These are phyloP conservation scores for Williopsis jadinii DNA, from an alignment of 1,139 yeast genomes.

Conservation along the genomic window DNA sequence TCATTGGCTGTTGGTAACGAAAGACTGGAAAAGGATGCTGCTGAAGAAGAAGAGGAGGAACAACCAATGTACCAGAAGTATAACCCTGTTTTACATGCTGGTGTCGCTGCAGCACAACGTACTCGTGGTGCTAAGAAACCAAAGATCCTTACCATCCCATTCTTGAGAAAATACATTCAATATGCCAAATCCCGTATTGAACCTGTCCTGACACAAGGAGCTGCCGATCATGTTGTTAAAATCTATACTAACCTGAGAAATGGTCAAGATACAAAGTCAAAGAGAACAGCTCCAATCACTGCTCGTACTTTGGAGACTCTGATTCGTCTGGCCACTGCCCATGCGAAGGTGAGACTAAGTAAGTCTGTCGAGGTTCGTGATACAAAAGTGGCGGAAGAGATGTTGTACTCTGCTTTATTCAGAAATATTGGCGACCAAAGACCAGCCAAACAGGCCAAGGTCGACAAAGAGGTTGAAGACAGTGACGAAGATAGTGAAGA, in stretches of 20 bases:
- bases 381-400: slow-evolving; percentile 80
- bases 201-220: slow-evolving; percentile 75
- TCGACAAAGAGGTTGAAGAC: slow-evolving; percentile 19
- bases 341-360: slow-evolving; percentile 88
- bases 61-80: slow-evolving; percentile 69
- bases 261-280: slow-evolving; percentile 64
- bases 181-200: slow-evolving; percentile 85
- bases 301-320: slow-evolving; percentile 97
- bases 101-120: slow-evolving; percentile 38
- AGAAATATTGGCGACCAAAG: slow-evolving; percentile 48
- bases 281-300: slow-evolving; percentile 88
- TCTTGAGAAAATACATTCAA: slow-evolving; percentile 86
- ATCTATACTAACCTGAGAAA: slow-evolving; percentile 80
- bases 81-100: slow-evolving; percentile 78
- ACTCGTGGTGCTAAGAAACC: slow-evolving; percentile 36
- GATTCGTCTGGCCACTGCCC: slow-evolving; percentile 94
- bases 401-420: slow-evolving; percentile 80
- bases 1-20: slow-evolving; percentile 78
- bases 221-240: slow-evolving; percentile 74
- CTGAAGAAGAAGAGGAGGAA: slow-evolving; percentile 25
- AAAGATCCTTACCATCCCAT: slow-evolving; percentile 71
- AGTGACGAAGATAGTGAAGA: slow-evolving; percentile 14
- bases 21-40: slow-evolving; percentile 22
- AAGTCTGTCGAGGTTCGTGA: slow-evolving; percentile 68
- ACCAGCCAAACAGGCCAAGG: slow-evolving; percentile 27